These are phyloP conservation scores for Ganoderma sinense DNA, from an alignment of 1,284 basidiomycete genomes.

Conservation along the genomic window DNA sequence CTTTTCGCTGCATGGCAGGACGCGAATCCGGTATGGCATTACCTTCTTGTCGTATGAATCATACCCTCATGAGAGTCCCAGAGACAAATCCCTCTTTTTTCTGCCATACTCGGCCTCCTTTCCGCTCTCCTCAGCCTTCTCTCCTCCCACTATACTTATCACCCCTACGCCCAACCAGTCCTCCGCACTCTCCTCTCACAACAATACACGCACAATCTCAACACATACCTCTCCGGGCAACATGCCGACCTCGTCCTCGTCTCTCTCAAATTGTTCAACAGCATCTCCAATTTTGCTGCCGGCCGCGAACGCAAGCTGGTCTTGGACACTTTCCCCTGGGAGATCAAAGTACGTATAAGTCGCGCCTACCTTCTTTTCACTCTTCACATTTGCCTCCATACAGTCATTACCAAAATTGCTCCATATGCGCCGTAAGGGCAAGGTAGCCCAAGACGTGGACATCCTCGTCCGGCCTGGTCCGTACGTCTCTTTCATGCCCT, in stretches of 20 bases:
- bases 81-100: conserved; percentile 53
- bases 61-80: conserved; percentile 29
- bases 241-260: conserved; percentile 70
- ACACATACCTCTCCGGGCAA: conserved; percentile 62
- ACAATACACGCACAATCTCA: conserved; percentile 61
- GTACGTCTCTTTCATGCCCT: conserved; percentile 22
- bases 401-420: conserved; percentile 73
- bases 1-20: conserved; percentile 70
- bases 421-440: conserved; percentile 70
- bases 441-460: conserved; percentile 48
- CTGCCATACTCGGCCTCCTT: conserved; percentile 59
- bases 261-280: conserved; percentile 67
- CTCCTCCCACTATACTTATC: conserved; percentile 71
- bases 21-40: conserved; percentile 51
- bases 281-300: conserved; percentile 66
- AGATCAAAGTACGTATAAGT: conserved; percentile 61
- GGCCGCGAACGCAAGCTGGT: conserved; percentile 68
- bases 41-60: background rate
- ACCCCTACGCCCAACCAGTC: conserved; percentile 64
- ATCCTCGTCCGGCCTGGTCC: conserved; percentile 63
- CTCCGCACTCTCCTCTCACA: conserved; percentile 63
- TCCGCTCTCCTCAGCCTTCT: conserved; percentile 64
- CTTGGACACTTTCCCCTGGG: conserved; percentile 77
- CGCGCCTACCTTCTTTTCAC: background rate
- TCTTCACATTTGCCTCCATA: background rate